Evolutionary conservation across 495 filamentous ascomycete genomes (phyloP), one percentile per base, ranked within the genome.

Genomic region (Penicillium tannophilum): DNA sequence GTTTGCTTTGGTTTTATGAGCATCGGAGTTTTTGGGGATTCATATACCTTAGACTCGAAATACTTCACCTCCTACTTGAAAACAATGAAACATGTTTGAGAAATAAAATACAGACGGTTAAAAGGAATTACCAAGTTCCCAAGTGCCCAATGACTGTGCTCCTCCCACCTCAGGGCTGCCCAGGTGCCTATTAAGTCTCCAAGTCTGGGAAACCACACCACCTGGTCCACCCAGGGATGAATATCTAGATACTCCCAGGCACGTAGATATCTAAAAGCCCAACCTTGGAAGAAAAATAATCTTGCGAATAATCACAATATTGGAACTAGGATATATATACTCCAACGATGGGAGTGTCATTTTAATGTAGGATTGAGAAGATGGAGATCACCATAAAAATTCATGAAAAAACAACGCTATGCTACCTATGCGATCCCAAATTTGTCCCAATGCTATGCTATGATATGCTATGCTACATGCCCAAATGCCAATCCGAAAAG

Each of bases 401-500:
- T 17, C 12, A 57, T 48, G 43, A 51, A 48, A 1, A 28, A 23
- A 51, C 23, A 47, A 56, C 46, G 46, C 55, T 57, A 54, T 52
- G 23, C 39, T 52, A 56, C 45, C 39, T 41, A 41, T 41, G 39
- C 39, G 2, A 36, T 14, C 33, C 33, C 8, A 36, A 36, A 9
- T 3, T 14, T 14, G 6, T 12, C 33, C 33, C 39, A 41, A 41
- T 17, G 39, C 39, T n/a, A 41, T 42, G 57, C 28, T 55, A 33
- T 56, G 46, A 28, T 47, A 61, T 49, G 49, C 55, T 58, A 52
- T 58, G 47, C 55, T 58, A 58, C n/a, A 30, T 33, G 46, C 43
- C 43, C 43, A 46, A 24, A 46, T 46, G 43, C 43, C 23, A 35
- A 57, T 35, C 51, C 44, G 26, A 46, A 60, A 36, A 30, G 17